Conservation (phyloP, 2,329 filamentous ascomycete genomes). For the Tricladium varicosporioides region DNA sequence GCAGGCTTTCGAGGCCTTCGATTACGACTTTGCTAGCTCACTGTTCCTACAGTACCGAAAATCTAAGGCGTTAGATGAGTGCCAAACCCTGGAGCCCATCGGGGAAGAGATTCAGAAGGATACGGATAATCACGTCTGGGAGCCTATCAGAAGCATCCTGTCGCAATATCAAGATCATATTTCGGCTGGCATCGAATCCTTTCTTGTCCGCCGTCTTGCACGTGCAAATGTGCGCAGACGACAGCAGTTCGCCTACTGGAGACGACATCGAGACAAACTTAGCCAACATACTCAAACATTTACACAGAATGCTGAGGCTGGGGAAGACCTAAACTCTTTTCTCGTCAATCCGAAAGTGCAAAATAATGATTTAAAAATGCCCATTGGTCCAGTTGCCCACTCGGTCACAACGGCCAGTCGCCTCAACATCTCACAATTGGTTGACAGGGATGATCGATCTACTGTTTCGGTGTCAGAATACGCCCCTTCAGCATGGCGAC, state of each 20-base stretch:
- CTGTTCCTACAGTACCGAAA: too few relatives aligned
- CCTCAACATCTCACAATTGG: neutral
- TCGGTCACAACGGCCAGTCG: neutral
- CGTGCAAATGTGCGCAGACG: neutral
- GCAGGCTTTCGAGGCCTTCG: too few relatives aligned
- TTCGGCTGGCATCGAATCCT: too few relatives aligned
- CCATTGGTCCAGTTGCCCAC: neutral
- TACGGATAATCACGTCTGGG: too few relatives aligned
- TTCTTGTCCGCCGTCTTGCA: neutral
- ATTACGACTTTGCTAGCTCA: too few relatives aligned
- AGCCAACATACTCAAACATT: neutral
- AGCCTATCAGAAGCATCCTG: too few relatives aligned
- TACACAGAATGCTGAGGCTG: neutral
- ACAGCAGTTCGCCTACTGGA: neutral
- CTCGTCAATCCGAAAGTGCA: neutral
- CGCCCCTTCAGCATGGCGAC: neutral
- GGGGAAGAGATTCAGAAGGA: too few relatives aligned
- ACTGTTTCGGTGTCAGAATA: neutral
- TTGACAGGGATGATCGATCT: neutral
- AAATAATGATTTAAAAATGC: neutral
- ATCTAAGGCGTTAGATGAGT: too few relatives aligned
- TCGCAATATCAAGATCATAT: too few relatives aligned
- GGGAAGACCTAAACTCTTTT: neutral
- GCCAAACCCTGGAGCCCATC: too few relatives aligned
- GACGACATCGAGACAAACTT: neutral